phyloP scores from a whole-genome alignment of 495 filamentous ascomycete species.

The Penicillium steckii region DNA sequence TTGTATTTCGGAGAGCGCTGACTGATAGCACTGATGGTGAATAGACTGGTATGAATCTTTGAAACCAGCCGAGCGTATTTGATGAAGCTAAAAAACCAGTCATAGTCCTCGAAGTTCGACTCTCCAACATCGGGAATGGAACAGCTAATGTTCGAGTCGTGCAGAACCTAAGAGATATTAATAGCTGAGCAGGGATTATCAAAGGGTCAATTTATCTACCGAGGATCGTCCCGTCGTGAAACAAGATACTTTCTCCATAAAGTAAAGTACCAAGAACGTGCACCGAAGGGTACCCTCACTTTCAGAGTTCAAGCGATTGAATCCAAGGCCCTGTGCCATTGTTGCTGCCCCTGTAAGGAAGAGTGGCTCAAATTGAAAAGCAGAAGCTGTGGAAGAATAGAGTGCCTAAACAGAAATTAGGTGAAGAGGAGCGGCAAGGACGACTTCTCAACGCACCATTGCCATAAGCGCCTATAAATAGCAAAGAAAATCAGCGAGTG shows the following conservation, averaged over 20 bases:
- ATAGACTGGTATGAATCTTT: conserved; percentile 10
- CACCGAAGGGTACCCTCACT: conserved; percentile 5
- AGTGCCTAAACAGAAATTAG: conserved; percentile 4
- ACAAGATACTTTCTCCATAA: conserved; percentile 20
- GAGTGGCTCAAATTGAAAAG: conserved; percentile 16
- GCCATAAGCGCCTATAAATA: conserved; percentile 15
- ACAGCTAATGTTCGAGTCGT: conserved; percentile 16
- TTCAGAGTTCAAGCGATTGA: conserved; percentile 4
- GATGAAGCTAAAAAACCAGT: conserved; percentile 18
- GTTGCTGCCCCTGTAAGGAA: conserved; percentile 15
- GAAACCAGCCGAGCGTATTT: conserved; percentile 18
- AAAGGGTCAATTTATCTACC: neutral
- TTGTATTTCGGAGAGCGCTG: conserved; percentile 5
- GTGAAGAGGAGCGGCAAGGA: neutral
- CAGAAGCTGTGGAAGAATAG: conserved; percentile 16
- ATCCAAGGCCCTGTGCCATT: conserved; percentile 16
- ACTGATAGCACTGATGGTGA: conserved; percentile 10
- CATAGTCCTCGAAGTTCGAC: conserved; percentile 17
- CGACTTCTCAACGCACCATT: conserved; percentile 8
- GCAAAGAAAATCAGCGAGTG: no score
- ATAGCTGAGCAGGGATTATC: neutral
- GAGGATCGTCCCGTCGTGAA: conserved; percentile 15
- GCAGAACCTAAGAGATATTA: conserved; percentile 4
- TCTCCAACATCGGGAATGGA: conserved; percentile 12
- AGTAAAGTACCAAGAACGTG: conserved; percentile 22